These are phyloP conservation scores for Delphinella strobiligena DNA, from an alignment of 2,329 filamentous ascomycete genomes.

Conservation along the genomic window DNA sequence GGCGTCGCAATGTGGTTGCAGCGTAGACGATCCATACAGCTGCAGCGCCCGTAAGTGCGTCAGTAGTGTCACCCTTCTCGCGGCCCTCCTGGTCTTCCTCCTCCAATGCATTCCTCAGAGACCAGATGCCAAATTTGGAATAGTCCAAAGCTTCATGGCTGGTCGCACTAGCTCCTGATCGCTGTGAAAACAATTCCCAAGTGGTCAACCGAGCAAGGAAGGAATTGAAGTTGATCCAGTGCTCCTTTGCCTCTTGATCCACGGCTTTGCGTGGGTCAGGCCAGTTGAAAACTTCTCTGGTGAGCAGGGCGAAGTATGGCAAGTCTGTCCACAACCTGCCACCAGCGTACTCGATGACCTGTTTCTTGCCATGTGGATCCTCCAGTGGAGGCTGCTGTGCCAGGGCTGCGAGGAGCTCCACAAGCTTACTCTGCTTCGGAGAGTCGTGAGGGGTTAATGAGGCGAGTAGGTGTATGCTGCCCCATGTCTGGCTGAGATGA, in stretches of 20 bases:
- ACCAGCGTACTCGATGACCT: conserved; percentile 1
- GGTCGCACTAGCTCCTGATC: neutral
- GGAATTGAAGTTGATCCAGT: conserved; percentile 4
- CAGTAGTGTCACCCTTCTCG: neutral
- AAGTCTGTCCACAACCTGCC: neutral
- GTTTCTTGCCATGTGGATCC: neutral
- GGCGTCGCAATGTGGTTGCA: neutral
- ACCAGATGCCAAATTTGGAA: conserved; percentile 4
- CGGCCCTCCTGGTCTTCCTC: neutral
- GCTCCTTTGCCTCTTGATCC: conserved; percentile 1
- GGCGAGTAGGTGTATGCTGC: neutral
- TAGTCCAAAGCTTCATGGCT: conserved; percentile 1
- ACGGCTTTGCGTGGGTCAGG: conserved; percentile 1
- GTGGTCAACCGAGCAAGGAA: conserved; percentile 4
- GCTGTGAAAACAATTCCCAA: too few relatives aligned
- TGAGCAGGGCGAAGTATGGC: conserved; percentile 1
- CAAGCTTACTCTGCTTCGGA: neutral
- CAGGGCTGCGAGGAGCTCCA: conserved; percentile 1
- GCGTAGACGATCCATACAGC: conserved; percentile 4
- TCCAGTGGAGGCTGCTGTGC: neutral
- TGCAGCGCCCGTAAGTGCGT: conserved; percentile 2
- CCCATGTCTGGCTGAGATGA: neutral
- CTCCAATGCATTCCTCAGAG: conserved; percentile 3
- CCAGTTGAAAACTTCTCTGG: conserved; percentile 4
- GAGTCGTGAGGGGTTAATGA: neutral